phyloP scores from a whole-genome alignment of 148 eudicot species.

The Camellia granthamiana region DNA sequence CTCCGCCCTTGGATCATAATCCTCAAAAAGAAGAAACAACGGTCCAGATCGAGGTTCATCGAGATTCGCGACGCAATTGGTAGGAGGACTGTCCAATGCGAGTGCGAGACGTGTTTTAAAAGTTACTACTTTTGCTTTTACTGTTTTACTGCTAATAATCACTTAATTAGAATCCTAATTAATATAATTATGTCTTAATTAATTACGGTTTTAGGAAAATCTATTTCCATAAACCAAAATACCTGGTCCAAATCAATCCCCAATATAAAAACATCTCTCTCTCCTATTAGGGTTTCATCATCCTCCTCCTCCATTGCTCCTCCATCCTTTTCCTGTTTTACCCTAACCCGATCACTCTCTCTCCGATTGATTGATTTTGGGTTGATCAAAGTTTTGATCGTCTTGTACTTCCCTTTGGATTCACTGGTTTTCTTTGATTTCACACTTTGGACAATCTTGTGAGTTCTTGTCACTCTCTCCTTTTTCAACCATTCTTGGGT shows the following conservation, averaged over 20 bases:
- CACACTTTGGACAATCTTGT: background rate
- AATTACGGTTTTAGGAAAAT: background rate
- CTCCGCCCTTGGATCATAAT: background rate
- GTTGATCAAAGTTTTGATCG: too few relatives aligned
- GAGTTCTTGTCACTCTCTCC: background rate
- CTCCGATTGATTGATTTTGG: background rate
- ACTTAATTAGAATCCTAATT: background rate
- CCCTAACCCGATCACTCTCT: background rate
- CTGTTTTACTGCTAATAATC: background rate
- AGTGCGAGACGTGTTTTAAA: background rate
- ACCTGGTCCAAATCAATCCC: conserved; percentile 22
- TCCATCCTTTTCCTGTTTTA: background rate
- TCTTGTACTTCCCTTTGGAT: too few relatives aligned
- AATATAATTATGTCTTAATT: background rate
- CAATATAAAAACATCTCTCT: conserved; percentile 11
- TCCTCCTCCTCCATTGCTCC: background rate
- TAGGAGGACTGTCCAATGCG: background rate
- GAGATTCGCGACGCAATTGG: too few relatives aligned
- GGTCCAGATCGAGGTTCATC: background rate
- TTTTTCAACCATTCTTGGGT: background rate
- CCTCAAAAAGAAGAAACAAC: background rate
- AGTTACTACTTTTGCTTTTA: background rate
- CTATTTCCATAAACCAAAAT: background rate
- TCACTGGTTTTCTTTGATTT: background rate
- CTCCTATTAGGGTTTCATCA: conserved; percentile 22